Evolutionary conservation across 1,284 basidiomycete genomes (phyloP).

Genomic region (Kalmanozyma brasiliensis): DNA sequence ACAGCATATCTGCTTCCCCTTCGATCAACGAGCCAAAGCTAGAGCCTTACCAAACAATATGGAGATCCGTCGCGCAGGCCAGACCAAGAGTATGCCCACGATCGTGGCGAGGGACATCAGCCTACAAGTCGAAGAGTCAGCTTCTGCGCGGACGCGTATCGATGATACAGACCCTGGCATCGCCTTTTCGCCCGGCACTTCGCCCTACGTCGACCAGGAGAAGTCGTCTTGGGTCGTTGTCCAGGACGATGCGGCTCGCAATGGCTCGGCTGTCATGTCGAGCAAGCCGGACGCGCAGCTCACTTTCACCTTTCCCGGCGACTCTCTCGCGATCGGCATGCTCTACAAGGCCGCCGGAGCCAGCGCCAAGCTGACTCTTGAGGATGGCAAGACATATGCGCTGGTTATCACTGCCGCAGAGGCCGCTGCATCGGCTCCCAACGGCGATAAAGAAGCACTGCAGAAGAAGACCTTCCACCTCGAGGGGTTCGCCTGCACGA

Average conservation of each 20-base stretch:
- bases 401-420: constrained; percentile 12
- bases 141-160: constrained; percentile 18
- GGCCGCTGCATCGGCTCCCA: constrained; percentile 8
- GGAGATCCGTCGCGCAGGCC: not conserved
- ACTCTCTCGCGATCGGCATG: constrained; percentile 17
- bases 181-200: constrained; percentile 14
- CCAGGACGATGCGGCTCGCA: constrained; percentile 1
- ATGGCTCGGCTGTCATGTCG: constrained; percentile 17
- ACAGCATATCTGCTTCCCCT: no score
- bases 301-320: constrained; percentile 21
- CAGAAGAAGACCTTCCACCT: constrained; percentile 26
- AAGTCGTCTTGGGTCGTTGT: constrained; percentile 9
- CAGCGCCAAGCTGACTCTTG: constrained; percentile 12
- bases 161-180: constrained; percentile 25
- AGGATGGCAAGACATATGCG: constrained; percentile 13
- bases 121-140: constrained; percentile 1
- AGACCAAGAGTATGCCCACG: not conserved
- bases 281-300: constrained; percentile 4
- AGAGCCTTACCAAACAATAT: no score
- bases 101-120: constrained; percentile 5
- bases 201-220: constrained; percentile 6
- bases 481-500: constrained; percentile 11
- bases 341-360: constrained; percentile 19
- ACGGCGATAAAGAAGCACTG: constrained; percentile 6
- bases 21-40: no score